Conservation (phyloP, 345 rosid genomes). For the Nasturtium officinale region DNA sequence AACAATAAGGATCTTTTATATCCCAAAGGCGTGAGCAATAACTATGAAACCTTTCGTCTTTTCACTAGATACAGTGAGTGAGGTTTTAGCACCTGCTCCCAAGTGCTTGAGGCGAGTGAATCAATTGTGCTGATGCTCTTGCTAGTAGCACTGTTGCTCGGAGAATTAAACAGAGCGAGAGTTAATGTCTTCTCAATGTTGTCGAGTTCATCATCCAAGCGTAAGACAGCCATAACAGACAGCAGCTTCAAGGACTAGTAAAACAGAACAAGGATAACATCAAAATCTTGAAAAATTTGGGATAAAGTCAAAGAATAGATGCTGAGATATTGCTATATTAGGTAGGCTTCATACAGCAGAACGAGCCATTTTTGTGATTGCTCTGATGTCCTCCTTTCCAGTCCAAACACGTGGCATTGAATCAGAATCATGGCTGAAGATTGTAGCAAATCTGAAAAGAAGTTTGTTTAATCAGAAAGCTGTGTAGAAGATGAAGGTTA, state of each 20-base stretch:
- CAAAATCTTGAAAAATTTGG: constrained; percentile 8
- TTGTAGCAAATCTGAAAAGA: constrained; percentile 71
- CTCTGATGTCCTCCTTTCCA: constrained; percentile 96
- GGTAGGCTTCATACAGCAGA: constrained; percentile 61
- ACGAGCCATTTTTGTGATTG: constrained; percentile 89
- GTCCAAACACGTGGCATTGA: constrained; percentile 99
- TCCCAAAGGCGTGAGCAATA: constrained; percentile 13
- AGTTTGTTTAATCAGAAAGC: constrained; percentile 32
- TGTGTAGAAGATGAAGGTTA: constrained; percentile 20
- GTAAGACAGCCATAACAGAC: constrained; percentile 83
- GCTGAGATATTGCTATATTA: constrained; percentile 24
- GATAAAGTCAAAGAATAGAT: neutral
- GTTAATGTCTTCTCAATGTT: constrained; percentile 68
- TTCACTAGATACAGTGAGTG: neutral
- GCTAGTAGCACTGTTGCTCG: constrained; percentile 48
- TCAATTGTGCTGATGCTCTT: constrained; percentile 63
- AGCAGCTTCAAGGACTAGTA: constrained; percentile 88
- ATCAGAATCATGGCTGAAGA: constrained; percentile 93
- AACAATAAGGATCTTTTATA: neutral
- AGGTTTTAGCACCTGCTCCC: constrained; percentile 74
- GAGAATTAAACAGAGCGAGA: constrained; percentile 59
- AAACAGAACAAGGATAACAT: constrained; percentile 22
- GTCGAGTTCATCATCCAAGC: constrained; percentile 75
- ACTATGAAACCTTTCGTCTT: constrained; percentile 6
- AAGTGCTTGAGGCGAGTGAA: constrained; percentile 89